Evolutionary conservation across 2,329 filamentous ascomycete genomes (phyloP), one percentile per base, ranked within the genome.

Genomic region (Herpotrichia juniperi): DNA sequence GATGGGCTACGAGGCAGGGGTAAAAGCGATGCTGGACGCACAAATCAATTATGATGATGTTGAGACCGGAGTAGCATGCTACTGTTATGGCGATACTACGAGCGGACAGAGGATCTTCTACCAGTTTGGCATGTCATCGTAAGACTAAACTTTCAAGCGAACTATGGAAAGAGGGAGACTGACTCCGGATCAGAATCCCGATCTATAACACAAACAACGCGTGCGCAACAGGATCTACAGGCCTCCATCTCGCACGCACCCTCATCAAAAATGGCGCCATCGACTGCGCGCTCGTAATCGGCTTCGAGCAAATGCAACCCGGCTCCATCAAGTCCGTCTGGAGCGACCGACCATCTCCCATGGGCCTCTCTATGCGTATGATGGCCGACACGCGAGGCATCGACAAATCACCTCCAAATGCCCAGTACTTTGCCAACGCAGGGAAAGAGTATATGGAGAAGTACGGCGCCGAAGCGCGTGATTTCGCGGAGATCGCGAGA

Each of bases 201-300:
- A 92, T 97, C 72, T 93, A 94, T 81, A 97, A 97, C 70, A 91
- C 96, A 67, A 97, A 97, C 83, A 97, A 97, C 82, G 96, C 96
- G 79, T 97, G 93, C 80, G 91, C 91, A 3, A 97, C 93, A 1
- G 93, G 93, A 9, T 92, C 89, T 1, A 96, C 93, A 0, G 93
- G 93, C 6, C 79, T 97, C 43, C 86, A 88, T 68, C 87, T 97
- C 80, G 93, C 83, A 1, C 83, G 91, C 19, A 90, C 87, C 22
- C 81, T 94, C 64, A 86, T 97, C 61, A 82, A 85, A 17, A 83
- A 89, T 62, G 92, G 92, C 34, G 89, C 85, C 12, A 89, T 91
- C 2, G 90, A 96, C 74, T 96, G 91, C 71, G 86, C 96, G 11
- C 80, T 97, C 55, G 93, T 97, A 1, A 85, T 97, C 17, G 93